phyloP scores from a whole-genome alignment of 345 rosid species.

The Linum lewisii region DNA sequence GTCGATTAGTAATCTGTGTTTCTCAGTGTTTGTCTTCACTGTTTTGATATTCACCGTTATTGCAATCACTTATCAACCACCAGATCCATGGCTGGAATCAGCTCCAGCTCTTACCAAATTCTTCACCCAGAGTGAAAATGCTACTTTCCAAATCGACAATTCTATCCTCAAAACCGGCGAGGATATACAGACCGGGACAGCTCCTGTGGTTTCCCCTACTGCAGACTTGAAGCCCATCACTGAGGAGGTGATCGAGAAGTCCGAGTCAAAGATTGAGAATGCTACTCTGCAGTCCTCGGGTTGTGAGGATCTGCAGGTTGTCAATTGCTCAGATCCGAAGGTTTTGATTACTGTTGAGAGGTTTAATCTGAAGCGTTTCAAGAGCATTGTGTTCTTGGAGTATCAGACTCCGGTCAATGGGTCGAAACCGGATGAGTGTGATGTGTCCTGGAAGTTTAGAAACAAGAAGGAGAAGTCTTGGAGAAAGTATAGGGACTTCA shows the following conservation, averaged over 20 bases:
- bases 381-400: constrained; percentile 67
- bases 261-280: constrained; percentile 13
- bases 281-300: constrained; percentile 19
- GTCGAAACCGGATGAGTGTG: constrained; percentile 61
- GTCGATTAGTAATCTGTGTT: constrained; percentile 76
- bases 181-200: constrained; percentile 32
- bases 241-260: constrained; percentile 18
- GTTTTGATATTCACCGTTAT: constrained; percentile 72
- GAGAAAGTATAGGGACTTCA: constrained; percentile 87
- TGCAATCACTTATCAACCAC: constrained; percentile 91
- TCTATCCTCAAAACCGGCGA: constrained; percentile 76
- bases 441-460: constrained; percentile 86
- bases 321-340: constrained; percentile 81
- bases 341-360: constrained; percentile 57
- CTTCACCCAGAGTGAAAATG: constrained; percentile 58
- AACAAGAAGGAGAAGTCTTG: constrained; percentile 90
- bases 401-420: constrained; percentile 75
- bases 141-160: constrained; percentile 67
- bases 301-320: constrained; percentile 25
- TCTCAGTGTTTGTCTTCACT: constrained; percentile 83
- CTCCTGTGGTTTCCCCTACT: constrained; percentile 12
- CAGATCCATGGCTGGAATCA: constrained; percentile 94
- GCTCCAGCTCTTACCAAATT: constrained; percentile 75
- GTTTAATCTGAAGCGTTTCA: constrained; percentile 63
- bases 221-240: constrained; percentile 12